Base-by-base conservation (phyloP, 352 stramenopile genomes). In the Elongisporangium prolatum region DNA sequence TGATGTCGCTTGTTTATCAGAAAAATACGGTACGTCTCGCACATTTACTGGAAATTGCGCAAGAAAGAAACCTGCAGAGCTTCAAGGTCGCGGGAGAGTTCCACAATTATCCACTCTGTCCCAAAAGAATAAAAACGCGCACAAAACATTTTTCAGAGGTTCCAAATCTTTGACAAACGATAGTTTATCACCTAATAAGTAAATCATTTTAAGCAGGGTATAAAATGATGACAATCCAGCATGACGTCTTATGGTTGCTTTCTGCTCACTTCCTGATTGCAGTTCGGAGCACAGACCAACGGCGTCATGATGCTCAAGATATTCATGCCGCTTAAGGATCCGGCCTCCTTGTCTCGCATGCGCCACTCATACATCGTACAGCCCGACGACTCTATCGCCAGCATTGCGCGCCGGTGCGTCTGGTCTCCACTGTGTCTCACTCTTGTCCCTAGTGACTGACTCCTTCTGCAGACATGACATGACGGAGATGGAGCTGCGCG, bases 401-500 rank as follows among this genome's bases (percentile, higher is more conserved):
- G 68, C 53, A 83, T 83, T 25, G 73, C 73, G 14, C 54, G 71
- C 40, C 57, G 65, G 72, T 82, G 60, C 18, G 62, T 40, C 4
- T 40, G 28, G 28, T 40, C 28, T 40, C 28, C 28, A 13, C 8
- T 8, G 9, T 40, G 28, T 14, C 4, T 13, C 28, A 14, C 5
- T 40, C 28, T 40, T 40, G 28, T 40, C 28, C 28, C 28, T 40
- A 13, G 4, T 40, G 28, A 40, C 28, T 1, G 28, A 8, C 4
- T 40, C 25, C 21, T 20, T 48, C 38, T 47, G n/a, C 28, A 18
- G 5, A 50, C 34, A 21, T 40, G 25, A 73, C 13, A 68, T 86
- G 64, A 68, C 72, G 17, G 69, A 80, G 59, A 68, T 61, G 18
- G 74, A 89, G 53, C 63, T 89, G 53, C 66, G 68, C 25, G 67